Evolutionary conservation across 805 yeast species (phyloP).

Genomic region (Schwanniomyces vanrijiae): DNA sequence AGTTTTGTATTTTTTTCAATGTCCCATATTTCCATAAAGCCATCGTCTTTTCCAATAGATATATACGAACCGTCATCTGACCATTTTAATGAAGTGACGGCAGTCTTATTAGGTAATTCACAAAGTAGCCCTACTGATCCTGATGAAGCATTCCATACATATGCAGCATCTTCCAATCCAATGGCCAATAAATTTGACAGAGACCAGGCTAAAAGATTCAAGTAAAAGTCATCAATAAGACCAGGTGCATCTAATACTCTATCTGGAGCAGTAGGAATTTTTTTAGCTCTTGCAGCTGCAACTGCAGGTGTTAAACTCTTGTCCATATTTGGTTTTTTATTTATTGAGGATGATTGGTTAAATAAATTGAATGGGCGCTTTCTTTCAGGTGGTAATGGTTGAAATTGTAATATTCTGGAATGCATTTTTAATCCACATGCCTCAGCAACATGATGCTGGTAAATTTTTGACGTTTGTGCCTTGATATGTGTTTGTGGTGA

Average conservation of each 20-base stretch:
- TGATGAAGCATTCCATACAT: constrained; percentile 87
- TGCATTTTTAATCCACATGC: constrained; percentile 90
- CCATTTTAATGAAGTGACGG: constrained; percentile 80
- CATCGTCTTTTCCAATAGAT: constrained; percentile 81
- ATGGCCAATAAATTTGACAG: constrained; percentile 77
- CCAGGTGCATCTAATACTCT: constrained; percentile 97
- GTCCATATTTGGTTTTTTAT: constrained; percentile 17
- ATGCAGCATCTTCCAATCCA: constrained; percentile 80
- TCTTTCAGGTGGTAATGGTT: constrained; percentile 79
- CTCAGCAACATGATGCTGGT: constrained; percentile 83
- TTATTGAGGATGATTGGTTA: constrained; percentile 18
- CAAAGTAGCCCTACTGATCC: constrained; percentile 74
- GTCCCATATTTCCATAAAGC: constrained; percentile 91
- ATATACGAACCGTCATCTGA: constrained; percentile 86
- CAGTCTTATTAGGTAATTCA: constrained; percentile 47
- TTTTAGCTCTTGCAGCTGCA: constrained; percentile 69
- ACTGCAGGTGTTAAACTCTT: constrained; percentile 45
- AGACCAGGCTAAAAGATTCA: constrained; percentile 88
- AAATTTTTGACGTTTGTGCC: constrained; percentile 54
- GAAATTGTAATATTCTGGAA: constrained; percentile 79
- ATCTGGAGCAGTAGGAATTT: constrained; percentile 84
- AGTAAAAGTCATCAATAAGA: constrained; percentile 85
- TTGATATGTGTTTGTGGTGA: constrained; percentile 56
- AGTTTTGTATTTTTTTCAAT: constrained; percentile 71
- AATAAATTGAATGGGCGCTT: constrained; percentile 36